Percentiles rank a stretch among this genome's conserved stretches.
Evolutionary conservation across 371 early-diverging fungal species (phyloP).

Genomic region (Lichtheimia hyalospora): DNA sequence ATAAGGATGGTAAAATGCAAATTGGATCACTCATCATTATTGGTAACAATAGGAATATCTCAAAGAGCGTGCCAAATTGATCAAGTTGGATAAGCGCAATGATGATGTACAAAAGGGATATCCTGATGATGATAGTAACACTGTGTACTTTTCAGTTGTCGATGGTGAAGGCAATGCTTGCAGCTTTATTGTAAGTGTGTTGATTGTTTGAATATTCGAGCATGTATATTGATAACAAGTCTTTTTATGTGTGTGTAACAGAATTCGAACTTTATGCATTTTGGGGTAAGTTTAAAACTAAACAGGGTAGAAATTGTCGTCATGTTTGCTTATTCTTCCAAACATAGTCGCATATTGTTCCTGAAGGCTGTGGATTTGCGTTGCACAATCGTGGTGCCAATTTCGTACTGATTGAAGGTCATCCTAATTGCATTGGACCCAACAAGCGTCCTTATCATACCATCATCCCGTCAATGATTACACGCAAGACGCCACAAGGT

Average conservation of each 20-base stretch:
- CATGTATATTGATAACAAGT: too few species aligned
- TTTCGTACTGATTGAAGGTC: slow-evolving; percentile 62
- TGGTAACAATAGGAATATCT: slow-evolving; percentile 49
- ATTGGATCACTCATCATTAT: neutral
- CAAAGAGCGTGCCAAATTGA: slow-evolving; percentile 51
- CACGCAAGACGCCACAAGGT: slow-evolving; percentile 27
- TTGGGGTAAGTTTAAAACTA: slow-evolving; percentile 50
- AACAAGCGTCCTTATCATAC: slow-evolving; percentile 87
- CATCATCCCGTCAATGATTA: slow-evolving; percentile 77
- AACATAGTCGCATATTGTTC: slow-evolving; percentile 46
- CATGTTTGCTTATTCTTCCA: neutral
- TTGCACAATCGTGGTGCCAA: slow-evolving; percentile 77
- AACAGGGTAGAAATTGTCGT: neutral
- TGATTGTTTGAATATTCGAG: neutral
- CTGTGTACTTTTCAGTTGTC: slow-evolving; percentile 78
- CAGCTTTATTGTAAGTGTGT: slow-evolving; percentile 66
- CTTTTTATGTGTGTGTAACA: slow-evolving; percentile 7
- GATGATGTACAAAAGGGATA: slow-evolving; percentile 52
- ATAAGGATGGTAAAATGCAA: neutral
- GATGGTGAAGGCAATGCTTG: slow-evolving; percentile 85
- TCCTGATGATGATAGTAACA: slow-evolving; percentile 66
- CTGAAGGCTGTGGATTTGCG: slow-evolving; percentile 68
- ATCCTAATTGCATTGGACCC: slow-evolving; percentile 72
- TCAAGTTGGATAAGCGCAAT: slow-evolving; percentile 53
- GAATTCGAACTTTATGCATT: slow-evolving; percentile 60